Evolutionary conservation across 345 rosid species (phyloP), one percentile per base, ranked within the genome.

Genomic region (Euphorbia peplus): DNA sequence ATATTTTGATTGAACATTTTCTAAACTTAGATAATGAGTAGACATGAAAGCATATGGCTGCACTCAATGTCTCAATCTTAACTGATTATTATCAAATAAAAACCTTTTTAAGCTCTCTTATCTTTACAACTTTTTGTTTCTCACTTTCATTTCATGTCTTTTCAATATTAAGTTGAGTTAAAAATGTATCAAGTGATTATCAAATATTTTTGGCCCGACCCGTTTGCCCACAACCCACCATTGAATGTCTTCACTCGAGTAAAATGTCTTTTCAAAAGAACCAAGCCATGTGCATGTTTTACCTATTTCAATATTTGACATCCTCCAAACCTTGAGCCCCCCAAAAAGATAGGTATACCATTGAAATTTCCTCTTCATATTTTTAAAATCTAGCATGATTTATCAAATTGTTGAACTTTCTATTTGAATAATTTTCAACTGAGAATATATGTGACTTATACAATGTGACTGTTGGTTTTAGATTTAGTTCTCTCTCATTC

Each of bases 41-140:
- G 25, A 54, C 35, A 39, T 18, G 3, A 51, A 13, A 18, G 46
- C 26, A 18, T 63, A 52, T 51, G 58, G 52, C 30, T 51, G 44
- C 46, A 29, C 60, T 60, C 14, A 32, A 58, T 1, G 35, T 69
- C 57, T 48, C 29, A 24, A 47, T 58, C 46, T 47, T 32, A 25
- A 11, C 60, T 22, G 32, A 50, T 48, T 61, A 26, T 5, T n/a
- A 30, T n/a, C n/a, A n/a, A 14, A 60, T 18, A 21, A 7, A 39
- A 39, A 39, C 42, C 66, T 21, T 28, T 53, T 22, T 52, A 13
- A 22, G 69, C 4, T 32, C 48, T 7, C 70, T 66, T 35, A 35
- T 66, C 60, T 55, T 52, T 50, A 30, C 19, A 25, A 29, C 57
- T 50, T 52, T 39, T 30, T 50, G 57, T 50, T 65, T 50, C 66